Conservation (phyloP, 1,284 basidiomycete species). For the Cryptococcus maquisensis region DNA sequence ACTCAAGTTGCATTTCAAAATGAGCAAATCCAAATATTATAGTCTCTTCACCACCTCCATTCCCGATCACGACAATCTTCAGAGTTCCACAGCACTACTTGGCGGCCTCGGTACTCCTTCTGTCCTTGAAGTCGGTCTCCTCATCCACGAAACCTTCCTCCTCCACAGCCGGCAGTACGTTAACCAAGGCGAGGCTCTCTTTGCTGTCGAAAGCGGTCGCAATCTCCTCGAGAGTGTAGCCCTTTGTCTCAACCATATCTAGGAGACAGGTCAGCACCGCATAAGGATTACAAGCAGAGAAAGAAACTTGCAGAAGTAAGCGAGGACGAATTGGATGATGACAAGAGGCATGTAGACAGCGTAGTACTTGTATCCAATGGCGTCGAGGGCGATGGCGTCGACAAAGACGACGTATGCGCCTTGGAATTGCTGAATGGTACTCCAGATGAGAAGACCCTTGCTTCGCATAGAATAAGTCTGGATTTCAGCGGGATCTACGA, state of each 20-base stretch:
- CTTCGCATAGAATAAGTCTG: conserved; percentile 48
- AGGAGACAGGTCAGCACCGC: conserved; percentile 36
- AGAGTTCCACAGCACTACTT: too few relatives aligned
- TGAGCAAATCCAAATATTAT: too few relatives aligned
- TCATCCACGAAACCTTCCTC: not conserved
- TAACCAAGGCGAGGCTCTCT: not conserved
- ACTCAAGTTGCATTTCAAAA: too few relatives aligned
- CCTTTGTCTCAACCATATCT: conserved; percentile 47
- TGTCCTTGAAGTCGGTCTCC: not conserved
- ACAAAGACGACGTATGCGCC: conserved; percentile 39
- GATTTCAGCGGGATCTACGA: conserved; percentile 42
- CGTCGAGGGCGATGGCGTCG: conserved; percentile 45
- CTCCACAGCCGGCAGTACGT: conserved; percentile 12
- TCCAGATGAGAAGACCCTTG: conserved; percentile 50
- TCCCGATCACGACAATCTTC: too few relatives aligned
- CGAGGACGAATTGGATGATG: conserved; percentile 38
- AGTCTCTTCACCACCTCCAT: too few relatives aligned
- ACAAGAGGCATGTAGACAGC: conserved; percentile 45
- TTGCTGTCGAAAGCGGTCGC: conserved; percentile 34
- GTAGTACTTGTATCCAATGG: conserved; percentile 49
- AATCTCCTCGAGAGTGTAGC: conserved; percentile 47
- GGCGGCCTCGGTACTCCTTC: not conserved
- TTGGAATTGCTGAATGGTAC: conserved; percentile 39
- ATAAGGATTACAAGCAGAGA: conserved; percentile 30
- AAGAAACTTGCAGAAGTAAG: conserved; percentile 27